A percentile compares a stretch with the other conserved stretches of the same genome.
These are phyloP conservation scores for Xylariaceae sp. DNA, from an alignment of 2,329 filamentous ascomycete species.

Conservation along the genomic window DNA sequence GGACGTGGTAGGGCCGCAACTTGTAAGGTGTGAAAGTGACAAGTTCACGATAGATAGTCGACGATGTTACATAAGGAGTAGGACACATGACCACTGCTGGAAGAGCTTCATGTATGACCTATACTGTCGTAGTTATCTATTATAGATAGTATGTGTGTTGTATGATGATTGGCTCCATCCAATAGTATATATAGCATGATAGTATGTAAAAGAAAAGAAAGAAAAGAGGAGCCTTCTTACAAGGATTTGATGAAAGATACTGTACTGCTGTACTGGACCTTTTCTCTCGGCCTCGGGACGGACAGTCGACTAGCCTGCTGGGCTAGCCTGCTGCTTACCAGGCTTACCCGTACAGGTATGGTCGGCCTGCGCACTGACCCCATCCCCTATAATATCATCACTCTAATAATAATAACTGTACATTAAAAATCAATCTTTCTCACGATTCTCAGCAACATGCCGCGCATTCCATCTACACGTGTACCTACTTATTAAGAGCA, in stretches of 20 bases:
- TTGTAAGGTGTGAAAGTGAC: neutral
- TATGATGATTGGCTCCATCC: constrained; percentile 18
- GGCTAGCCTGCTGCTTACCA: too few relatives aligned
- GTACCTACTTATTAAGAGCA: too few relatives aligned
- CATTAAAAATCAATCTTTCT: too few relatives aligned
- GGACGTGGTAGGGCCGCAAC: constrained; percentile 5
- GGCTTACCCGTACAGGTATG: constrained; percentile 8
- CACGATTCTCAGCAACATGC: too few relatives aligned
- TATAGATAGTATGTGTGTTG: neutral
- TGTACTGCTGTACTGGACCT: too few relatives aligned
- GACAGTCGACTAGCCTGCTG: constrained; percentile 5
- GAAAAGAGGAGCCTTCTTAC: too few relatives aligned
- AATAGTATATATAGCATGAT: constrained; percentile 10
- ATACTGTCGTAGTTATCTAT: neutral
- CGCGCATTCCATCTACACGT: too few relatives aligned
- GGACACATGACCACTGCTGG: too few relatives aligned
- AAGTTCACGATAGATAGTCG: neutral
- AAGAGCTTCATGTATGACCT: neutral
- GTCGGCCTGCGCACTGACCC: constrained; percentile 22
- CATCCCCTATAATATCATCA: neutral
- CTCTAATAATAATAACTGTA: constrained; percentile 13
- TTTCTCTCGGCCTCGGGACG: constrained; percentile 5
- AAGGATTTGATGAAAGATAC: constrained; percentile 10
- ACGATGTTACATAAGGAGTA: constrained; percentile 5
- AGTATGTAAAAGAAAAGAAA: constrained; percentile 16